Conservation (phyloP, 768 basidiomycete species). For the Lactarius deliciosus region DNA sequence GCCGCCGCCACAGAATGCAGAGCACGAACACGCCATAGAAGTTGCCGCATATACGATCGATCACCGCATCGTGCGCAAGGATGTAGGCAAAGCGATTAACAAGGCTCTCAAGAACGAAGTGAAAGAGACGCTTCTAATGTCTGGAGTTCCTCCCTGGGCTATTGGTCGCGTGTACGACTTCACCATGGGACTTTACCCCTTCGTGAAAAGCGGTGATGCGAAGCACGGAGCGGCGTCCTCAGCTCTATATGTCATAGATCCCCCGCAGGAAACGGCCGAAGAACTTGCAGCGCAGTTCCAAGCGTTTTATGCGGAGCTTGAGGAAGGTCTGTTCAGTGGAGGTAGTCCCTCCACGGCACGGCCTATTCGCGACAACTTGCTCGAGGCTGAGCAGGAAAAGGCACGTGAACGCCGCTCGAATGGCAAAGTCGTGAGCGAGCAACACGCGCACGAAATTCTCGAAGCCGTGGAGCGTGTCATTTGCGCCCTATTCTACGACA, state of each 20-base stretch:
- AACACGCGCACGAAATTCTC: conserved; percentile 54
- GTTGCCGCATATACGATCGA: conserved; percentile 62
- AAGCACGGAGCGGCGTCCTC: conserved; percentile 20
- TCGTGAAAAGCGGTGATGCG: conserved; percentile 40
- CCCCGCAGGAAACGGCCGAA: conserved; percentile 48
- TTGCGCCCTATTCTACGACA: conserved; percentile 78
- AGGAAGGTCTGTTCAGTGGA: conserved; percentile 56
- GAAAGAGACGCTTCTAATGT: conserved; percentile 44
- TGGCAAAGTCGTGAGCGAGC: conserved; percentile 36
- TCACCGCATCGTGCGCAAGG: conserved; percentile 50
- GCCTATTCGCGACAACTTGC: conserved; percentile 27
- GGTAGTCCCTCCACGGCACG: conserved; percentile 38
- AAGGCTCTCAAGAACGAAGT: conserved; percentile 56
- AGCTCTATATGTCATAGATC: conserved; percentile 43
- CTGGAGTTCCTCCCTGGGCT: conserved; percentile 54
- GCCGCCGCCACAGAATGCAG: conserved; percentile 25
- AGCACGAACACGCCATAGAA: conserved; percentile 46
- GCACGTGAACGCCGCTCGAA: conserved; percentile 19
- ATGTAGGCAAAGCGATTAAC: conserved; percentile 54
- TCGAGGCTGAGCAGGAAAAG: conserved; percentile 30
- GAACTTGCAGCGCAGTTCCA: conserved; percentile 59
- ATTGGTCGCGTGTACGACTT: conserved; percentile 58
- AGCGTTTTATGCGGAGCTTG: conserved; percentile 65
- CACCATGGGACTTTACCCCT: conserved; percentile 55
- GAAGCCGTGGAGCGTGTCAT: conserved; percentile 74